Evolutionary conservation across 495 filamentous ascomycete species (phyloP), one percentile per base, ranked within the genome.

Genomic region (Venustampulla echinocandica): DNA sequence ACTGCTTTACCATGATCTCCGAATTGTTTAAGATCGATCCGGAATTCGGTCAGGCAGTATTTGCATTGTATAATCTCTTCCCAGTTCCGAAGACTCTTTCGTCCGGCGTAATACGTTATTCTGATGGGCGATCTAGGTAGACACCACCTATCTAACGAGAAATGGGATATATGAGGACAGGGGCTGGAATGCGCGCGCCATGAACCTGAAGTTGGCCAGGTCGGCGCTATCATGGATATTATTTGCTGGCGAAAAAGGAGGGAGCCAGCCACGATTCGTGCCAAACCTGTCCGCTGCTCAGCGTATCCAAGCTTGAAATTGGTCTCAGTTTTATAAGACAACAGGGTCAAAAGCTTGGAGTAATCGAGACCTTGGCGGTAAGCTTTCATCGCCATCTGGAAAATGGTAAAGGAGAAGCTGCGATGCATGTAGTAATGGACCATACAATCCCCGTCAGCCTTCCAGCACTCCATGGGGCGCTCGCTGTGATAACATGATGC

Each of bases 321-420:
- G 47, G 44, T 43, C 24, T 1, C 28, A 28, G 35, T 36, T 43
- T 43, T 27, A 11, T 23, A 32, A 9, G 44, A 42, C 24, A 53
- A 22, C 42, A 47, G 27, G 17, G 28, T 23, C 17, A 53, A 23
- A 19, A 44, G 44, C 14, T 53, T 21, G 17, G 37, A 42, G 23
- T 28, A 47, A 10, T 47, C 36, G 2, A 13, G 23, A 1, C 36
- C 49, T 42, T 41, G 33, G 9, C 43, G 34, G 46, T 52, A 42
- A 2, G 13, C 36, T 34, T 52, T 46, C 49, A 52, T 46, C 35
- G 35, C 36, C 49, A 52, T 52, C 22, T 42, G 30, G 32, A 52
- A 52, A 10, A 52, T 25, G 7, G 35, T 9, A 11, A 25, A 46
- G 21, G 41, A 40, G 42, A 52, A 52, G 15, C 41, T 20, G n/a